Percentiles rank a stretch among this genome's conserved stretches.
phyloP scores from a whole-genome alignment of 1,284 basidiomycete species.

The Volvariella volvacea region DNA sequence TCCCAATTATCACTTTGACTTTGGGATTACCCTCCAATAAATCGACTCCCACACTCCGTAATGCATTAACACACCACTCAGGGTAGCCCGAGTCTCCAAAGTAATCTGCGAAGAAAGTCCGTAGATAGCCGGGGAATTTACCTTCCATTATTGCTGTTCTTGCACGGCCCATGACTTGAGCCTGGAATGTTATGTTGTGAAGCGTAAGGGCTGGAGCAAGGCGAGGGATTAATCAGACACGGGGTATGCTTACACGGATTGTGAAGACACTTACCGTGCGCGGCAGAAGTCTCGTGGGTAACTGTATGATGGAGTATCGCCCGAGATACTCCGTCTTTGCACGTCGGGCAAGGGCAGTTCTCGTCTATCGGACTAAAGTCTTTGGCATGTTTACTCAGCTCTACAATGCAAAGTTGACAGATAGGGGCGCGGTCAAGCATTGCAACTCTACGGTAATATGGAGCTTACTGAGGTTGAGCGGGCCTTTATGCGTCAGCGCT shows the following conservation, averaged over 20 bases:
- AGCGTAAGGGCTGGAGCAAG: slow-evolving; percentile 55
- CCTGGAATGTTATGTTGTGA: slow-evolving; percentile 79
- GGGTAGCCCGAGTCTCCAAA: slow-evolving; percentile 69
- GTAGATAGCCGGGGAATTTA: slow-evolving; percentile 70
- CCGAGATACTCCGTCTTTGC: slow-evolving; percentile 53
- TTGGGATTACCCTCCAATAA: slow-evolving; percentile 46
- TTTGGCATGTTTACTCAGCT: slow-evolving; percentile 59
- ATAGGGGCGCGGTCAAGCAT: background rate
- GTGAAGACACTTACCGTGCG: slow-evolving; percentile 50
- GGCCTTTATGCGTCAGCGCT: slow-evolving; percentile 72
- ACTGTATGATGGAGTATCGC: slow-evolving; percentile 68
- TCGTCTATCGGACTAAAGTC: slow-evolving; percentile 69
- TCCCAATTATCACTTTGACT: slow-evolving; percentile 46
- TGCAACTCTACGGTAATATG: background rate
- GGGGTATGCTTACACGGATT: slow-evolving; percentile 10
- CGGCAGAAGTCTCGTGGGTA: slow-evolving; percentile 72
- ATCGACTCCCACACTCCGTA: slow-evolving; percentile 71
- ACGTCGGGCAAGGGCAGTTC: slow-evolving; percentile 76
- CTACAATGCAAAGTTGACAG: slow-evolving; percentile 22
- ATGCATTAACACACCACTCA: slow-evolving; percentile 76
- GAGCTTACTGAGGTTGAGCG: slow-evolving; percentile 67
- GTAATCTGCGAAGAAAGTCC: slow-evolving; percentile 65
- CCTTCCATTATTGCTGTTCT: slow-evolving; percentile 72
- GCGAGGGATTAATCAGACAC: slow-evolving; percentile 6
- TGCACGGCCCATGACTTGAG: slow-evolving; percentile 72